Conservation (phyloP, 2,329 filamentous ascomycete species). For the Fusarium guadeloupense region DNA sequence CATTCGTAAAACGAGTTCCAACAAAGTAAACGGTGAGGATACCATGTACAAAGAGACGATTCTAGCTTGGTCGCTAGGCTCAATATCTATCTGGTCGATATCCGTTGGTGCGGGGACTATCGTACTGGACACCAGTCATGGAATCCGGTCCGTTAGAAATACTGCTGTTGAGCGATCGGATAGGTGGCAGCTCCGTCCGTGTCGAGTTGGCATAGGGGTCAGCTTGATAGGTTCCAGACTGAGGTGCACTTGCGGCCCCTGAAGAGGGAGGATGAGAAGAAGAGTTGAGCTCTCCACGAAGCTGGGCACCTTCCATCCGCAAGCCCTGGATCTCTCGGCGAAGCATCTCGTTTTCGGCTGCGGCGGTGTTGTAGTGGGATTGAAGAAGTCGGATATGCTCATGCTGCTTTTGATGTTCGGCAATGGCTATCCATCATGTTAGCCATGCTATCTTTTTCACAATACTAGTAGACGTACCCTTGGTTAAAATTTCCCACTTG, state of each 20-base stretch:
- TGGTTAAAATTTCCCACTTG: slow-evolving; percentile 89
- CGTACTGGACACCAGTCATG: slow-evolving; percentile 74
- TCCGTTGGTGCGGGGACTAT: slow-evolving; percentile 58
- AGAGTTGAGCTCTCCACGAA: slow-evolving; percentile 50
- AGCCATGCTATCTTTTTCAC: slow-evolving; percentile 8
- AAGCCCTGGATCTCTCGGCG: slow-evolving; percentile 60
- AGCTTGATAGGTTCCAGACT: slow-evolving; percentile 41
- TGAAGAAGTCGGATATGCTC: slow-evolving; percentile 60
- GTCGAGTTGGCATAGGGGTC: slow-evolving; percentile 47
- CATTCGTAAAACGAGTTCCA: slow-evolving; percentile 38
- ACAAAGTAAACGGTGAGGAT: slow-evolving; percentile 26
- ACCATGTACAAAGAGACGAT: not conserved
- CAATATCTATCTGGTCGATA: slow-evolving; percentile 56
- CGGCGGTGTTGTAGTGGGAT: slow-evolving; percentile 53
- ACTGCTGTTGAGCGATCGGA: slow-evolving; percentile 60
- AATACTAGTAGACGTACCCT: slow-evolving; percentile 64
- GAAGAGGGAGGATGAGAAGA: slow-evolving; percentile 41
- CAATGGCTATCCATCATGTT: slow-evolving; percentile 59
- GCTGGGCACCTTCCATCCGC: slow-evolving; percentile 59
- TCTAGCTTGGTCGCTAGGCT: not conserved
- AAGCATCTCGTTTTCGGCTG: slow-evolving; percentile 58
- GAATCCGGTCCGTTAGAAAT: slow-evolving; percentile 61
- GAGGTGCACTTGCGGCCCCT: slow-evolving; percentile 21
- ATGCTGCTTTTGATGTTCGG: slow-evolving; percentile 66
- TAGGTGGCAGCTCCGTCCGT: slow-evolving; percentile 65